Base-by-base conservation (phyloP, 75 land plant genomes). In the Sequoia sempervirens region DNA sequence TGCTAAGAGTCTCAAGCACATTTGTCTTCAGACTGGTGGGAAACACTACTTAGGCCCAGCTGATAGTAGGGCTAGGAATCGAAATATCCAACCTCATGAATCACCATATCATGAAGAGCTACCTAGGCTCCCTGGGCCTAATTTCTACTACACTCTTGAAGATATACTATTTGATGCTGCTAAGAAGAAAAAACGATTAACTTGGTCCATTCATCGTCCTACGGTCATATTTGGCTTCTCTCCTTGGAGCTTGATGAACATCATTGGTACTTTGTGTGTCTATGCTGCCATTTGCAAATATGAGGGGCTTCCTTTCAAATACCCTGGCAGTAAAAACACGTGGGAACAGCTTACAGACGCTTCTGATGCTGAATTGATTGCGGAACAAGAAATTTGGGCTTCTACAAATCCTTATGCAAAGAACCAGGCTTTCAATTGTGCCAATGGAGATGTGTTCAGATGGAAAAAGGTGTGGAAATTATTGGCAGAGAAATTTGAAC, bases 341-440 rank as follows among this genome's bases (percentile, higher is more conserved):
- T 95, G 97, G 93, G 94, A 95, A 26, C 84, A 90, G 52, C 88
- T 84, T 81, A 69, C 52, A 36, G 92, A 87, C 54, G 91, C 90
- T 0, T 92, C 99, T 14, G 97, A 95, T 73, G 99, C 94, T 1
- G 93, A 93, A 45, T 87, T 95, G 17, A 84, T 95, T 46, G 99
- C 95, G 9, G 97, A 95, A 86, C 98, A 96, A n/a, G 92, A 96
- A 78, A 93, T 96, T 23, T 95, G 98, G 97, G 95, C 97, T 37
- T 86, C 92, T 20, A 89, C 90, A 17, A 90, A 93, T 14, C 92
- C 92, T 7, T 84, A 84, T 26, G 96, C 90, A 15, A 90, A 86
- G 86, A 96, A 95, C 81, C 95, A 96, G 80, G 95, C 93, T 0
- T 91, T 95, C 83, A 96, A 95, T 66, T 86, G 90, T 80, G 81